phyloP scores from a whole-genome alignment of 73 alveolate species.

The Paramecium biaurelia region DNA sequence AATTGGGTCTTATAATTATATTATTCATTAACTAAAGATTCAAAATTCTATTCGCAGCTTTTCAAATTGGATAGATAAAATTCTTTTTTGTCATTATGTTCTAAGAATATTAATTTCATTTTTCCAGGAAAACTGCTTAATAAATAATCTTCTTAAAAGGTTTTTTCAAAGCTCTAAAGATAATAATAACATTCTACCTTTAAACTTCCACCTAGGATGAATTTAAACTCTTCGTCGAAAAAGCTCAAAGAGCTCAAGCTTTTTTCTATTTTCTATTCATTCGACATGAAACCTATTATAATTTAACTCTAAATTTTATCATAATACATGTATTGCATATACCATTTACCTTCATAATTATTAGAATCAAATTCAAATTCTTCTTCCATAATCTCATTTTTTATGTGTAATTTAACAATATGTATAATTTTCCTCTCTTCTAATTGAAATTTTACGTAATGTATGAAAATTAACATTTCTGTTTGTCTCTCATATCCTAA shows the following conservation, averaged over 20 bases:
- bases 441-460: background rate
- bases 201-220: background rate
- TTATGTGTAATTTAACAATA: background rate
- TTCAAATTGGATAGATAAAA: background rate
- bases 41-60: background rate
- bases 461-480: background rate
- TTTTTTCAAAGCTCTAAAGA: background rate
- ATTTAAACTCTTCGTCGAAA: background rate
- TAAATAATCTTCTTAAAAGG: background rate
- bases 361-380: background rate
- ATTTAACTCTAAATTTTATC: background rate
- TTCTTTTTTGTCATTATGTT: background rate
- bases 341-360: background rate
- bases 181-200: background rate
- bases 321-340: background rate
- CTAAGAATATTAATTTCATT: background rate
- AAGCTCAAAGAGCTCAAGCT: background rate
- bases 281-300: background rate
- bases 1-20: background rate
- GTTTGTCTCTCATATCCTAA: background rate
- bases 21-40: background rate
- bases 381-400: background rate
- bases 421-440: background rate
- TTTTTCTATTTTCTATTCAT: background rate
- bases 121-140: background rate